Base-by-base conservation (phyloP, 148 eudicot genomes). In the Arbutus unedo region DNA sequence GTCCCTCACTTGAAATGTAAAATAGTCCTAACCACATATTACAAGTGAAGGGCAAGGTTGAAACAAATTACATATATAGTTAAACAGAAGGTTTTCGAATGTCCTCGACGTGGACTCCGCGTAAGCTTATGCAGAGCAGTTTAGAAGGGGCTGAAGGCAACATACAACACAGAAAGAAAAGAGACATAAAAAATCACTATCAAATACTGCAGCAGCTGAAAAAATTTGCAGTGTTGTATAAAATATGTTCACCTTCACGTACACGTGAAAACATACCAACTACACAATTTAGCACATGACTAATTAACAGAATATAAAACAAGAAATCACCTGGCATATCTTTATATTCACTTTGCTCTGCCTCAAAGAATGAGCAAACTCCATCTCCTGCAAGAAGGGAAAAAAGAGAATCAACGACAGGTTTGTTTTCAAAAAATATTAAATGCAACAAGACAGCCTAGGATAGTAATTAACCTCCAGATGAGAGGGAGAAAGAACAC, bases 401-500 rank as follows among this genome's bases (percentile, higher is more conserved):
- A 53, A 21, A 81, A 45, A 18, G 21, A 13, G 60, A 19, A 48
- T 5, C 49, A 50, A 78, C 25, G 16, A 81, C 16, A 23, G 56
- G 21, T 25, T 55, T 43, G 48, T 47, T 79, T 79, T 44, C 6
- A 44, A 57, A 0, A 48, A 64, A 31, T 48, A 59, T 23, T 31
- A 41, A 49, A 38, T 31, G 18, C 23, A 79, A 73, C 44, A 45
- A 55, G 59, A 70, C 5, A 55, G 81, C 75, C 77, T 56, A 82
- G 80, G 83, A 79, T 72, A 87, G 62, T 83, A 82, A 82, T 84
- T 83, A 45, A 96, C 98, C 98, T 96, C 92, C 88, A 96, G 91
- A 88, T 96, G 99, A 87, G 98, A 93, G 68, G 99, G 99, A 80
- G 98, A 92, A 75, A 96, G 97, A 81, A 96, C 99, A 56, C 99